Conservation (phyloP, 306 rosid species). For the Sesbania bispinosa region DNA sequence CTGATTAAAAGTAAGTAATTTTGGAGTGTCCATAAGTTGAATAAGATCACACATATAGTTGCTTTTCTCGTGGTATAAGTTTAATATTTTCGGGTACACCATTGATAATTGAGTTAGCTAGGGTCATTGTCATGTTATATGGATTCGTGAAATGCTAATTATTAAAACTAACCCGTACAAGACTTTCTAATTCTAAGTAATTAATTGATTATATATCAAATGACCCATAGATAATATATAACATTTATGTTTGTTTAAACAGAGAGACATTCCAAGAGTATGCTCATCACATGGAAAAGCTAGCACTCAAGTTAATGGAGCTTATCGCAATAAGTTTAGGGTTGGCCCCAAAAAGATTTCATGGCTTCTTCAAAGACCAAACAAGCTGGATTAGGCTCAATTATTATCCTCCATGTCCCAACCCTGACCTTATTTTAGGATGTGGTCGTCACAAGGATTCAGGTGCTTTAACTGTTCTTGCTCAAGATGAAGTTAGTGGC, state of each 20-base stretch:
- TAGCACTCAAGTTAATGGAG: slow-evolving; percentile 40
- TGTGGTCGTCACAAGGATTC: slow-evolving; percentile 35
- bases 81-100: too few relatives aligned
- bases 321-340: slow-evolving; percentile 35
- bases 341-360: slow-evolving; percentile 20
- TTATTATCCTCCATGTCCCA: slow-evolving; percentile 28
- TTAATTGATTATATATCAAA: too few relatives aligned
- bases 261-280: slow-evolving; percentile 43
- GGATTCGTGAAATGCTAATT: too few relatives aligned
- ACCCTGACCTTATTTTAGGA: slow-evolving; percentile 32
- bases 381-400: slow-evolving; percentile 36
- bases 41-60: too few relatives aligned
- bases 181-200: too few relatives aligned
- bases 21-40: too few relatives aligned
- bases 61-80: too few relatives aligned
- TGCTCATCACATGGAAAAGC: slow-evolving; percentile 39
- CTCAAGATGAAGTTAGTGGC: slow-evolving; percentile 43
- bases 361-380: slow-evolving; percentile 34
- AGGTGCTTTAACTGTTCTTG: slow-evolving; percentile 23
- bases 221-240: background rate
- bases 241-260: background rate
- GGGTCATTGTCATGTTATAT: too few relatives aligned
- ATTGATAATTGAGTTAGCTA: too few relatives aligned
- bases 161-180: too few relatives aligned
- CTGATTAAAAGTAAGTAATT: too few relatives aligned